Evolutionary conservation across 2,329 filamentous ascomycete species (phyloP), one percentile per base, ranked within the genome.

Genomic region (Cercospora sp.): DNA sequence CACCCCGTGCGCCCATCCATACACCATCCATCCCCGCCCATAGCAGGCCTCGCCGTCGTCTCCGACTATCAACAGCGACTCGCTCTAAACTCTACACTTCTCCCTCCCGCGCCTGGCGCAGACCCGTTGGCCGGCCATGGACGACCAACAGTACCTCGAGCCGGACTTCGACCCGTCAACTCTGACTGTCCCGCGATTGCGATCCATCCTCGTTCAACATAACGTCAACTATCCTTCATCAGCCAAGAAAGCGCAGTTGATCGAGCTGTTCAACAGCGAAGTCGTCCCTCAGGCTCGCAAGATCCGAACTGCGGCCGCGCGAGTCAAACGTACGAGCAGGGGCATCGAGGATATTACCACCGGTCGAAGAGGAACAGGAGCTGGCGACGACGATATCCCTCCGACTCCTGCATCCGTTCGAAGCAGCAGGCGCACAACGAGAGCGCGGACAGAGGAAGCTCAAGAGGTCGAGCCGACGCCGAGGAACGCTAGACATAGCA

Each of bases 151-250:
- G 73, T 99, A 98, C 79, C 89, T 98, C 33, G 89, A 94, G 77
- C 87, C 92, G 64, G 92, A 87, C 75, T 98, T 97, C 79, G 93
- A 99, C 78, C 89, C 95, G 20, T 86, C 86, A 77, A 88, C 87
- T 71, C 87, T 98, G 71, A 98, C 93, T 1, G 89, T 98, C 60
- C 93, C 95, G 30, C 91, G 91, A 57, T 84, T 99, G 74, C 92
- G 95, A 75, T 94, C 91, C 60, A 96, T 98, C 72, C 88, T 99
- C 67, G 91, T 98, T 75, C 91, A 89, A 72, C 92, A 99, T 82
- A 91, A 93, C 77, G 84, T 98, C 75, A 82, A 88, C 42, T 98
- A 97, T 78, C 90, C 94, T 5, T 90, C 92, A 0, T 94, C 90
- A 4, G 93, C 95, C 12, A 99, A 98, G 83, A 99, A 99, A 83